Conservation (phyloP, 225 moss, liverwort and hornwort species). For the Physcomitrellopsis africana region DNA sequence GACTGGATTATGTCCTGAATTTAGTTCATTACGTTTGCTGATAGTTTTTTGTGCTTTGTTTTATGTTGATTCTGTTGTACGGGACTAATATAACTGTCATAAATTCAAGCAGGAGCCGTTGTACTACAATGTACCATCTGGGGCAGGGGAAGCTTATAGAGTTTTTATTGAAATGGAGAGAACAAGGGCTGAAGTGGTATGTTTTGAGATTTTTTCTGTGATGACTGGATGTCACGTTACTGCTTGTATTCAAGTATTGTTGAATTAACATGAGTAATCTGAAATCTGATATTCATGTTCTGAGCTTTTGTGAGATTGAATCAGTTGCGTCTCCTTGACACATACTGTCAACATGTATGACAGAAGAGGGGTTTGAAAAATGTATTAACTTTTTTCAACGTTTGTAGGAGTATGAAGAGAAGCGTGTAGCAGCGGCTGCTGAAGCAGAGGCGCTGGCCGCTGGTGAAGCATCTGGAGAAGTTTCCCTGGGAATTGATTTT, state of each 20-base stretch:
- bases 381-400: neutral
- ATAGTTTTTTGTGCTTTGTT: neutral
- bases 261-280: neutral
- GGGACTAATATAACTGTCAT: neutral
- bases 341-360: neutral
- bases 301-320: neutral
- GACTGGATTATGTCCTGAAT: neutral
- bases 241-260: fast-evolving
- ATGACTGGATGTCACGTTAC: neutral
- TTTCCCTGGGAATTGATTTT: constrained; percentile 31
- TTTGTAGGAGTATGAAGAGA: constrained; percentile 69
- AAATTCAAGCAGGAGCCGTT: constrained; percentile 53
- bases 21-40: neutral
- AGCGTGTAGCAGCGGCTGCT: constrained; percentile 53
- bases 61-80: neutral
- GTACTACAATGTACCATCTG: constrained; percentile 62
- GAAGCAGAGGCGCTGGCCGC: constrained; percentile 69
- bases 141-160: constrained; percentile 66
- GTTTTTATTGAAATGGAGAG: constrained; percentile 59
- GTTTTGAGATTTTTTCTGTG: neutral
- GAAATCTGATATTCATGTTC: neutral
- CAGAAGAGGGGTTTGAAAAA: neutral
- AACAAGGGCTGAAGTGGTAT: constrained; percentile 68
- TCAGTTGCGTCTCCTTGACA: neutral
- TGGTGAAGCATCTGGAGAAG: constrained; percentile 52